These are phyloP conservation scores for Emergomyces pasteurianus DNA, from an alignment of 2,329 filamentous ascomycete genomes.

Conservation along the genomic window DNA sequence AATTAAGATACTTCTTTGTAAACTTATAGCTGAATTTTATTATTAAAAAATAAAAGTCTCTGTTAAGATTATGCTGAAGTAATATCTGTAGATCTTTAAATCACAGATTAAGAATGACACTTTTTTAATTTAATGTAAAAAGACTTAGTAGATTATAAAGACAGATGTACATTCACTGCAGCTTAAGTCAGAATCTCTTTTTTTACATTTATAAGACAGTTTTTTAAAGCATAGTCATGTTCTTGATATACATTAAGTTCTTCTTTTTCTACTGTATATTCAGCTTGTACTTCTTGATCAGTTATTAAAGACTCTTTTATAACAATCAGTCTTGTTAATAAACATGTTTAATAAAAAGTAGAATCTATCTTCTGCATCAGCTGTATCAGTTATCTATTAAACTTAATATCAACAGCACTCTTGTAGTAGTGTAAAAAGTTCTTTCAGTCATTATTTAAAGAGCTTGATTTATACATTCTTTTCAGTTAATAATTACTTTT, in stretches of 20 bases:
- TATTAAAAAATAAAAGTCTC: conserved; percentile 4
- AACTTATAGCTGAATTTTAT: not conserved
- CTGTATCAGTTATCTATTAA: conserved; percentile 9
- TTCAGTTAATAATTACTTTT: conserved; percentile 7
- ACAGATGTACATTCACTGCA: conserved; percentile 14
- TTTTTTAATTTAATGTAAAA: conserved; percentile 14
- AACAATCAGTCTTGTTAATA: not conserved
- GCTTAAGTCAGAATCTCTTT: conserved; percentile 13
- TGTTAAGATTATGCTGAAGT: conserved; percentile 12
- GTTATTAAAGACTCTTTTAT: conserved; percentile 11
- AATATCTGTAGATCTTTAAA: conserved; percentile 14
- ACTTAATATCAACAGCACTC: conserved; percentile 7
- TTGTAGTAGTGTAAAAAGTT: conserved; percentile 14
- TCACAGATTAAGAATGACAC: conserved; percentile 11
- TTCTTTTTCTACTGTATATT: conserved; percentile 11
- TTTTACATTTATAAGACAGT: conserved; percentile 12
- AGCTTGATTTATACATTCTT: conserved; percentile 8
- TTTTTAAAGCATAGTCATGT: conserved; percentile 14
- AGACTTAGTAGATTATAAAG: conserved; percentile 15
- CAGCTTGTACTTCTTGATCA: conserved; percentile 11
- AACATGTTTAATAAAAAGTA: not conserved
- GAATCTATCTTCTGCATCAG: conserved; percentile 6
- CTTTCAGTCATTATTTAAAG: conserved; percentile 15
- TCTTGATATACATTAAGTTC: conserved; percentile 14
- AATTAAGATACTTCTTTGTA: not conserved